phyloP scores from a whole-genome alignment of 2,329 filamentous ascomycete genomes.

The Pseudohalonectria lignicola region DNA sequence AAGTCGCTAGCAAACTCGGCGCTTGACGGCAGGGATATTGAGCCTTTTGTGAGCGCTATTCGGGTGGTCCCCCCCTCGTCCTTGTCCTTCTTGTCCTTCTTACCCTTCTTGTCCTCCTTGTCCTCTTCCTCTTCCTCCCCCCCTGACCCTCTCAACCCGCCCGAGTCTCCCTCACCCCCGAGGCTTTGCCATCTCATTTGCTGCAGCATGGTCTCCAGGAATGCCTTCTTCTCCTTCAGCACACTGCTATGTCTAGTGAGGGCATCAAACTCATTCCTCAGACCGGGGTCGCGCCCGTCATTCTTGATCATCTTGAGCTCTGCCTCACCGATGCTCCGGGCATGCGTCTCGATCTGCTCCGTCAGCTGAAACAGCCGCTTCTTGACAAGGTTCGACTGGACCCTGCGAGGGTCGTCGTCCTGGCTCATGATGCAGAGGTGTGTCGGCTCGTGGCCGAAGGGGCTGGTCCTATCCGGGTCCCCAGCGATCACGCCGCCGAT shows the following conservation, averaged over 20 bases:
- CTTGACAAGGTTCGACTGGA: conserved; percentile 79
- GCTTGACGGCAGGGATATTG: conserved; percentile 55
- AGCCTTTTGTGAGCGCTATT: conserved; percentile 26
- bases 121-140: conserved; percentile 2
- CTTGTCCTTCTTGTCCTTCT: conserved; percentile 3
- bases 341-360: conserved; percentile 66
- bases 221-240: conserved; percentile 45
- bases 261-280: conserved; percentile 50
- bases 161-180: conserved; percentile 15
- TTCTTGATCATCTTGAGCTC: conserved; percentile 54
- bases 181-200: conserved; percentile 28
- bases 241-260: conserved; percentile 43
- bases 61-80: conserved; percentile 8
- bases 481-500: conserved; percentile 69
- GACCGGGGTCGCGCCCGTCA: conserved; percentile 33
- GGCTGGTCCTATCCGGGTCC: conserved; percentile 74
- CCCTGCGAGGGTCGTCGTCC: conserved; percentile 75
- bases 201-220: conserved; percentile 46
- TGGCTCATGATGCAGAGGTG: conserved; percentile 94
- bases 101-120: conserved; percentile 4
- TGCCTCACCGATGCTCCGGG: conserved; percentile 60
- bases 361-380: conserved; percentile 69
- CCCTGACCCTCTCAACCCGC: not conserved
- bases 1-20: conserved; percentile 89
- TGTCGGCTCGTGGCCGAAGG: conserved; percentile 86